Conservation (phyloP, 2,329 filamentous ascomycete genomes). For the Madurella fahalii region DNA sequence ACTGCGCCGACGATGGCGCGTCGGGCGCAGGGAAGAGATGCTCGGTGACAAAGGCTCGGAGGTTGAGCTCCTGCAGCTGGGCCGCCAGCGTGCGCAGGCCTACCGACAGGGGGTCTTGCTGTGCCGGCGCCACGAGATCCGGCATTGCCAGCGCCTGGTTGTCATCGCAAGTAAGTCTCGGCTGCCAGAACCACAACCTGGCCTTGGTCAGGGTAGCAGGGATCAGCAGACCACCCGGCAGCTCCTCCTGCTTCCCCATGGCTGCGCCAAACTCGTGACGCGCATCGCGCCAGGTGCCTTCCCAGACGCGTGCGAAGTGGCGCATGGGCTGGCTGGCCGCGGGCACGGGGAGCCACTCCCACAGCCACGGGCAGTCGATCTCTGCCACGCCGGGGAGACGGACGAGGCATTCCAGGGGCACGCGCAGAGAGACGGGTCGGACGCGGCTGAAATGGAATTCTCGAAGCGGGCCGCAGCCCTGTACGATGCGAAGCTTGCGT, state of each 20-base stretch:
- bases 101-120: neutral
- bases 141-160: neutral
- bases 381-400: neutral
- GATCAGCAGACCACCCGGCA: neutral
- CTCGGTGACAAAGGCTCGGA: neutral
- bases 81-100: neutral
- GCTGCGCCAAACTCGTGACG: slow-evolving; percentile 5
- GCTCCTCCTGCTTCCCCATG: neutral
- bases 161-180: neutral
- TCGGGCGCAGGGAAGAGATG: neutral
- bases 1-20: neutral
- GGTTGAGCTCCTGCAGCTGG: neutral
- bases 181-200: neutral
- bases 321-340: neutral
- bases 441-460: neutral
- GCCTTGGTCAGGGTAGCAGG: neutral
- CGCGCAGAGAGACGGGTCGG: neutral
- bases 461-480: neutral
- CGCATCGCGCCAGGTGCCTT: slow-evolving; percentile 1
- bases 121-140: neutral
- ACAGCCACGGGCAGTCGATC: slow-evolving; percentile 1
- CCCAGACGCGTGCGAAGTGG: slow-evolving; percentile 1
- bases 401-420: slow-evolving; percentile 1
- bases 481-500: neutral
- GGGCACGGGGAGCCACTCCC: slow-evolving; percentile 1